phyloP scores from a whole-genome alignment of 2,329 filamentous ascomycete genomes.

The Nemania serpens region DNA sequence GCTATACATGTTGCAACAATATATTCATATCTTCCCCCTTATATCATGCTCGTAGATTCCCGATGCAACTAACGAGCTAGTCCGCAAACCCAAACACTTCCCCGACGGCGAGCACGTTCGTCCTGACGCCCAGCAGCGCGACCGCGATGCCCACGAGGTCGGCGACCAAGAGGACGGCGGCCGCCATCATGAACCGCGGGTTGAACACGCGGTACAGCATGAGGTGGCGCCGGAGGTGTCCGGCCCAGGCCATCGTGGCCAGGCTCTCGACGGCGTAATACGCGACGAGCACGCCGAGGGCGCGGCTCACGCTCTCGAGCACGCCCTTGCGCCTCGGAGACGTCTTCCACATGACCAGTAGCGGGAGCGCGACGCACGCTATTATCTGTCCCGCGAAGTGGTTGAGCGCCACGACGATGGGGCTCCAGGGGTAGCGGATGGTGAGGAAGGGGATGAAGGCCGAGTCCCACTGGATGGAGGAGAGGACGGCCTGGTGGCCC shows the following conservation, averaged over 20 bases:
- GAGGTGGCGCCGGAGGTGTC: constrained; percentile 83
- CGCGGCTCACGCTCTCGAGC: constrained; percentile 71
- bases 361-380: constrained; percentile 76
- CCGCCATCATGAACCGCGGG: constrained; percentile 87
- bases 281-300: constrained; percentile 73
- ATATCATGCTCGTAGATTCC: too few relatives aligned
- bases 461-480: constrained; percentile 92
- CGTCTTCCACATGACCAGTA: constrained; percentile 87
- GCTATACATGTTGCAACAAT: too few relatives aligned
- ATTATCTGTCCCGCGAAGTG: constrained; percentile 89
- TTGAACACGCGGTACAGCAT: constrained; percentile 97
- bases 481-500: constrained; percentile 87
- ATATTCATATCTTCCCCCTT: too few relatives aligned
- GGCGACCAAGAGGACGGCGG: constrained; percentile 71
- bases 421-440: constrained; percentile 88
- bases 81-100: constrained; percentile 87
- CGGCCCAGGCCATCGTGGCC: constrained; percentile 89
- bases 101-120: constrained; percentile 76
- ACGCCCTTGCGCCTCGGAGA: constrained; percentile 72
- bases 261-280: constrained; percentile 84
- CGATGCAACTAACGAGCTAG: constrained; percentile 33
- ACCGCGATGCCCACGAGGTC: constrained; percentile 76
- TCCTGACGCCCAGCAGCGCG: constrained; percentile 73
- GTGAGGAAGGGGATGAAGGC: constrained; percentile 87
- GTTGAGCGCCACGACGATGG: constrained; percentile 80